Evolutionary conservation across 2,329 filamentous ascomycete species (phyloP), one percentile per base, ranked within the genome.

Genomic region (Fusarium agapanthi): DNA sequence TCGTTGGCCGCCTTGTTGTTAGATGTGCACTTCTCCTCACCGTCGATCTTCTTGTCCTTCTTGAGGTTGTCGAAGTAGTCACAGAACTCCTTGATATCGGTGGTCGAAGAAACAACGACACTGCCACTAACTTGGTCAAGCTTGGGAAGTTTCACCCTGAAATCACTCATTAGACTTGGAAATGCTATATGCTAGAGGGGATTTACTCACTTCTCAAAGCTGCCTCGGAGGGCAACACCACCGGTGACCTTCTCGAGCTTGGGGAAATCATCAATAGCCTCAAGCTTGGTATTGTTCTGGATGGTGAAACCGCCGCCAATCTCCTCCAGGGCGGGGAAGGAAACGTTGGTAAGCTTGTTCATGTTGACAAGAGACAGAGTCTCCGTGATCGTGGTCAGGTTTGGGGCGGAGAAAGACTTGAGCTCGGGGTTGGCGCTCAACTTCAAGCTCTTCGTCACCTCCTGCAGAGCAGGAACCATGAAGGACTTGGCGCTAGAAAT

Each of bases 221-320:
- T 92, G 79, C 96, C 96, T 77, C 91, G 91, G 82, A 97, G 90
- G 82, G 94, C 92, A 79, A 98, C 87, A 78, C 94, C 94, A 84
- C 95, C 95, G 73, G 87, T 88, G 66, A 98, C 89, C 61, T 85
- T 88, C 79, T 88, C 80, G 34, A 99, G 88, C 73, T 86, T 80
- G 69, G 88, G 87, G 84, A 98, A 93, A 38, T 89, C 90, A 73
- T 88, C 83, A 63, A 98, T 86, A 68, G 85, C 81, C 63, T 83
- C 76, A 38, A 98, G 88, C 62, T 86, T 85, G 69, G 94, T 93
- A 91, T 98, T 98, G 90, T 97, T 97, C 84, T 93, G 92, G 79
- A 99, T 90, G 76, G 92, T 90, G 81, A 97, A 89, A 81, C 92
- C 94, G 85, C 94, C 95, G 75, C 88, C 90, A 78, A 97, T 88